Evolutionary conservation across 352 stramenopile species (phyloP).

Genomic region (Globisporangium spiculum): DNA sequence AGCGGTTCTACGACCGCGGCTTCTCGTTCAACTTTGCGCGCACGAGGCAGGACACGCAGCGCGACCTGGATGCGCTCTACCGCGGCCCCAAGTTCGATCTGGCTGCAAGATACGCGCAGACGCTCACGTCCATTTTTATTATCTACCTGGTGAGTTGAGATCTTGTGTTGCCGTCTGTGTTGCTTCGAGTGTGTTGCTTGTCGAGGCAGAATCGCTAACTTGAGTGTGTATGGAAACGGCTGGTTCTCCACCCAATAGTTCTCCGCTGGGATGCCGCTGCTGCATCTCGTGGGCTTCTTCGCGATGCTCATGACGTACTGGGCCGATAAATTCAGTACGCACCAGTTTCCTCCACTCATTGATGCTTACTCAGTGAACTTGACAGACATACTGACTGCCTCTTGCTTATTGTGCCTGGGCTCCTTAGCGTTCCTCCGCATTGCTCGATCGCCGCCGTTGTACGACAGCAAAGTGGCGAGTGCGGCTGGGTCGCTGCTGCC

Average conservation of each 20-base stretch:
- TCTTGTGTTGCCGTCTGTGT: background rate
- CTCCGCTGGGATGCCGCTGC: conserved; percentile 75
- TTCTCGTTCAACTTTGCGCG: conserved; percentile 64
- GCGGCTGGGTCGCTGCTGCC: conserved; percentile 60
- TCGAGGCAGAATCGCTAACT: background rate
- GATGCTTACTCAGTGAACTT: background rate
- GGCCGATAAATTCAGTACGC: conserved; percentile 86
- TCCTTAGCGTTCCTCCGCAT: conserved; percentile 64
- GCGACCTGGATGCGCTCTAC: conserved; percentile 76
- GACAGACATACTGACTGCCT: background rate
- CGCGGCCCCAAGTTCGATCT: conserved; percentile 78
- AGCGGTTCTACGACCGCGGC: conserved; percentile 56
- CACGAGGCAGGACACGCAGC: conserved; percentile 76
- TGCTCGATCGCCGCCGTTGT: conserved; percentile 60
- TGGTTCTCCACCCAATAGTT: conserved; percentile 32
- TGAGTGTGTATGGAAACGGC: background rate
- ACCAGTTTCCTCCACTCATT: background rate
- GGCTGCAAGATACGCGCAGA: conserved; percentile 64
- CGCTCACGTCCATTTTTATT: conserved; percentile 81
- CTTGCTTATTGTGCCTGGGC: background rate
- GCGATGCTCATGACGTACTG: conserved; percentile 81
- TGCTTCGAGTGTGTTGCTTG: background rate
- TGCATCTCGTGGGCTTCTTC: conserved; percentile 70
- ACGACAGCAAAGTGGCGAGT: conserved; percentile 64
- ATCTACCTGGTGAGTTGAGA: conserved; percentile 55